Percentiles rank a stretch among this genome's conserved stretches.
These are phyloP conservation scores for Colletotrichum lupini DNA, from an alignment of 2,329 filamentous ascomycete species.

Conservation along the genomic window DNA sequence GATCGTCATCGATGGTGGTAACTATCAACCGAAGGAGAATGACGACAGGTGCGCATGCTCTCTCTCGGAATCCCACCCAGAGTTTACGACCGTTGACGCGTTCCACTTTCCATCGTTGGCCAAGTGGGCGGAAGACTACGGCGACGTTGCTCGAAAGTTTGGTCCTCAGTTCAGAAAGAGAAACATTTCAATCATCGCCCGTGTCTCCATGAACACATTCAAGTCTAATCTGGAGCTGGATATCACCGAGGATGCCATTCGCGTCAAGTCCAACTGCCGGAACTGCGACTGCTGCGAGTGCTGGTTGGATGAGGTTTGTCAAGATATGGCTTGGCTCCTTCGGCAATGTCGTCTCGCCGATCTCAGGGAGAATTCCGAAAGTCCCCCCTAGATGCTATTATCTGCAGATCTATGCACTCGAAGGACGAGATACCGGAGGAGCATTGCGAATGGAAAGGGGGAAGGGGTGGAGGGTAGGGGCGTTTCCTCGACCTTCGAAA, in stretches of 20 bases:
- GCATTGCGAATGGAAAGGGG: no score
- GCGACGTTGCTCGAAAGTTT: background rate
- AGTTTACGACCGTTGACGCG: background rate
- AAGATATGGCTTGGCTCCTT: no score
- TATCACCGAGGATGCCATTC: background rate
- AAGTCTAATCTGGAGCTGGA: background rate
- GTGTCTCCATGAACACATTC: background rate
- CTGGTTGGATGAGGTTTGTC: background rate
- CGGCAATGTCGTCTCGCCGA: no score
- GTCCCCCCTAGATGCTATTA: no score
- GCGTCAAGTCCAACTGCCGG: background rate
- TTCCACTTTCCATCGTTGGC: background rate
- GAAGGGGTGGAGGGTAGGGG: no score
- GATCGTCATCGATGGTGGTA: background rate
- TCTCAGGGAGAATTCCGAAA: no score
- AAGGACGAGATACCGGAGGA: no score
- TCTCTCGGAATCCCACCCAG: background rate
- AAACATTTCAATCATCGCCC: background rate
- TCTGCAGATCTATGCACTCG: no score
- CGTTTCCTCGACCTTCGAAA: no score
- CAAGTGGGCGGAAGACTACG: background rate
- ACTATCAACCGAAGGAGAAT: background rate
- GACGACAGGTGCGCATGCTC: background rate
- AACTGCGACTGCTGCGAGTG: background rate
- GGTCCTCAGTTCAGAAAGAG: background rate